Evolutionary conservation across 2,329 filamentous ascomycete genomes (phyloP), one percentile per base, ranked within the genome.

Genomic region (Fusarium circinatum): DNA sequence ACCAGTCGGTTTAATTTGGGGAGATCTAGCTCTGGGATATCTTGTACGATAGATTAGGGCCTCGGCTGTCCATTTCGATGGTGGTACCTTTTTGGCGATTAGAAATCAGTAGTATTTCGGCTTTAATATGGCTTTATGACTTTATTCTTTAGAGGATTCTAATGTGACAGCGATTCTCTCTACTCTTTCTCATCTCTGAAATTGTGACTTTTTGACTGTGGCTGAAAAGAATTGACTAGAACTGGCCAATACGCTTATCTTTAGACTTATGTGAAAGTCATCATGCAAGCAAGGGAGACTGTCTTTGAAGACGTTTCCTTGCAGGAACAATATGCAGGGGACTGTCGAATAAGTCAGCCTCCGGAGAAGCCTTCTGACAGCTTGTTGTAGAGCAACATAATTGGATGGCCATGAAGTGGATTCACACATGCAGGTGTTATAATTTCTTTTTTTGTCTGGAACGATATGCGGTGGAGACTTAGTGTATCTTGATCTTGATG

Each of bases 61-160:
- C 59, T 56, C 36, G 61, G 68, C 52, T 54, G 44, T 62, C 70
- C 65, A 70, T 41, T 63, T 61, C 59, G 63, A 74, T 75, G 74
- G 64, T 74, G 73, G 67, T 74, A 65, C 24, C 56, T 59, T 49
- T 71, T 75, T 65, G 73, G 70, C 58, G 62, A 65, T 75, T 75
- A 75, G 73, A 60, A 64, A 74, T 63, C 42, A 51, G 57, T 73
- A 75, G 72, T 65, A 73, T 75, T 68, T 65, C 62, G 70, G 70
- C 70, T 75, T 71, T 75, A 73, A 73, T 75, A 74, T 62, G 60
- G 64, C 56, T 75, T 71, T 62, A 73, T 66, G 70, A 62, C 39
- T 45, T 69, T 57, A 47, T 65, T 48, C 45, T 41, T 13, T 41
- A 28, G 14, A 28, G 17, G 26, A 13, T 36, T 42, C 13, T 8